Conservation (phyloP, 192 early-diverging fungal species). For the Chytriomyces sp. region DNA sequence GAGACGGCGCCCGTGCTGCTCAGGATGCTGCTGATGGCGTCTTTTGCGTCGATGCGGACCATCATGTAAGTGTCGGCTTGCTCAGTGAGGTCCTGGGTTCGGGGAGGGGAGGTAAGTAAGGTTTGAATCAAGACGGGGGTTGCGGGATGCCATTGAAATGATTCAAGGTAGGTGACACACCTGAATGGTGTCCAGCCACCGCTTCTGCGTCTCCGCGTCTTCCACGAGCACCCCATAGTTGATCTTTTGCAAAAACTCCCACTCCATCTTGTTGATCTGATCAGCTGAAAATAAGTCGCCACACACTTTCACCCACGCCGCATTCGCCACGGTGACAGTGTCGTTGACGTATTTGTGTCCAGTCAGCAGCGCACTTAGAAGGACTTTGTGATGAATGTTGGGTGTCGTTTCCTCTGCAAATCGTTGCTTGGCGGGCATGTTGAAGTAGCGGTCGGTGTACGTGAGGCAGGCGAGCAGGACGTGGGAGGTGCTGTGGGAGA, state of each 20-base stretch:
- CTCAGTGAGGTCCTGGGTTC: slow-evolving; percentile 8
- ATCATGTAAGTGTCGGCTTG: slow-evolving; percentile 17
- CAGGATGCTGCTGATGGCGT: slow-evolving; percentile 6
- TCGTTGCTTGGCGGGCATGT: neutral
- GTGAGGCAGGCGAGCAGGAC: slow-evolving; percentile 1
- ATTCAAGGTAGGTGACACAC: too few relatives aligned
- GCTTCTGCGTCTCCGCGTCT: slow-evolving; percentile 13
- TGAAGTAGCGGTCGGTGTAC: slow-evolving; percentile 9
- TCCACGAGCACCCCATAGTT: slow-evolving; percentile 14
- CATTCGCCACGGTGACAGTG: neutral
- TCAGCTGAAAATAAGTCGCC: neutral
- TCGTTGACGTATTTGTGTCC: slow-evolving; percentile 14
- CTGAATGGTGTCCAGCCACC: slow-evolving; percentile 21
- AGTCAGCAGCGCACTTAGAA: neutral
- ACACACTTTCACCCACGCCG: slow-evolving; percentile 3
- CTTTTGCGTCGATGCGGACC: neutral
- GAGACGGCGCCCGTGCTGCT: neutral
- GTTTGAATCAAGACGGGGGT: too few relatives aligned
- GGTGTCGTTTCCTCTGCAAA: neutral
- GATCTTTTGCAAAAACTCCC: slow-evolving; percentile 1
- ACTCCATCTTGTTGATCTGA: slow-evolving; percentile 16
- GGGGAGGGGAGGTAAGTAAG: too few relatives aligned
- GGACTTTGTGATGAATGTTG: neutral
- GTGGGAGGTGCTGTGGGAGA: neutral
- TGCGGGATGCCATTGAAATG: too few relatives aligned